These are phyloP conservation scores for Euclidium syriacum DNA, from an alignment of 345 rosid species.

Conservation along the genomic window DNA sequence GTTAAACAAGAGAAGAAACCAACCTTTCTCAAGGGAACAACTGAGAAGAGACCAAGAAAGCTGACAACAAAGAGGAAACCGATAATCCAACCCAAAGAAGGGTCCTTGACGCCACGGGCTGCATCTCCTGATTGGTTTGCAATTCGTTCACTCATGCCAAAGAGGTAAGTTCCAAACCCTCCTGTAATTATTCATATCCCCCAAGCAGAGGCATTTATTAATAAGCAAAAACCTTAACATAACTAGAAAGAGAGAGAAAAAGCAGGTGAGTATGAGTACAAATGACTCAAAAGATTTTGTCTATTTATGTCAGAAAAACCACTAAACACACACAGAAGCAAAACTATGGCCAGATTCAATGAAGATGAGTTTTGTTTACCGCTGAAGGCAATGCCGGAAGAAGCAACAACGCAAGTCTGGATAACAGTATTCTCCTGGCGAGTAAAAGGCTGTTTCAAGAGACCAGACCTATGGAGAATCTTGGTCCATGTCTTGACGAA, in stretches of 20 bases:
- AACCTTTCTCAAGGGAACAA: constrained; percentile 82
- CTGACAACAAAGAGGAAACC: constrained; percentile 83
- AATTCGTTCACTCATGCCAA: constrained; percentile 65
- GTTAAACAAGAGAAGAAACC: constrained; percentile 9
- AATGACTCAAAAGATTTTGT: not conserved
- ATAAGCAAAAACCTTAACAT: not conserved
- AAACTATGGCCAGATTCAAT: not conserved
- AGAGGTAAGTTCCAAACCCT: constrained; percentile 72
- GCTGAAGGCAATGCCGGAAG: constrained; percentile 76
- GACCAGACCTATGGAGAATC: constrained; percentile 37
- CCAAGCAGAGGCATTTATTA: constrained; percentile 19
- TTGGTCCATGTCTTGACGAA: constrained; percentile 65
- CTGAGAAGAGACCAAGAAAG: constrained; percentile 80
- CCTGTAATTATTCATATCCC: constrained; percentile 34
- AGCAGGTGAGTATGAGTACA: constrained; percentile 9
- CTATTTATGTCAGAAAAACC: not conserved
- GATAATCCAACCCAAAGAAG: constrained; percentile 61
- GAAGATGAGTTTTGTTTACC: constrained; percentile 35
- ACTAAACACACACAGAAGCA: constrained; percentile 5
- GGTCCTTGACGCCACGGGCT: constrained; percentile 40
- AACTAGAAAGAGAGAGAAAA: not conserved
- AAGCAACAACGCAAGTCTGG: constrained; percentile 78
- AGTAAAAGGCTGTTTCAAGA: constrained; percentile 55
- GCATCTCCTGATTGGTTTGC: constrained; percentile 46
- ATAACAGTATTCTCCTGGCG: constrained; percentile 76